Base-by-base conservation (phyloP, 176 grass and related monocot genomes). In the Luzula sylvatica region DNA sequence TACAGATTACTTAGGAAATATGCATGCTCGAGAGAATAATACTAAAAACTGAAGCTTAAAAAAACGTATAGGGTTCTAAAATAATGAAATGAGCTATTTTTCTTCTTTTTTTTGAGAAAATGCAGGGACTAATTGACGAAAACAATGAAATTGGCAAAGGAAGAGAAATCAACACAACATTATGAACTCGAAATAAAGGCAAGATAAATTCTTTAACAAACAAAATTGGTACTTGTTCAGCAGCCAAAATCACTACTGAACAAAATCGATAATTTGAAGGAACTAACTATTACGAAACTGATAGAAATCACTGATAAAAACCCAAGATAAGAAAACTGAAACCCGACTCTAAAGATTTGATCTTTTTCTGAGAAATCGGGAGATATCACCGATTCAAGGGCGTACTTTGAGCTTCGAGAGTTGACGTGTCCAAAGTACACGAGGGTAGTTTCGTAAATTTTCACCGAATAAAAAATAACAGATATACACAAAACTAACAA, bases 381-480 rank as follows among this genome's bases (percentile, higher is more conserved):
- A 59, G 12, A 59, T 23, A 23, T 19, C 35, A 18, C 55, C 11
- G 11, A 46, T 46, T 46, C 43, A 41, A 26, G 11, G 40, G 27
- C 30, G 54, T 57, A 57, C 27, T 57, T 38, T 15, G n/a, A 40
- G 3, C n/a, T n/a, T n/a, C n/a, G n/a, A n/a, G n/a, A 56, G 29
- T 32, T 57, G 27, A 38, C 29, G 53, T 12, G 28, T 56, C 18
- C 30, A 11, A 59, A 39, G 19, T 17, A 41, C 35, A 60, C 4
- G 42, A 23, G 43, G 38, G 38, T 43, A 44, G 15, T 44, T 41
- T 24, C 12, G 56, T 60, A 60, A 60, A 2, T 44, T 43, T 3
- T 0, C 2, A 22, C 25, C 11, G 1, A 11, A 60, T 60, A 15
- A n/a, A 45, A 42, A 24, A n/a, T n/a, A 60, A 45, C 12, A 23